phyloP scores from a whole-genome alignment of 495 filamentous ascomycete species.

The Rostrohypoxylon terebratum region DNA sequence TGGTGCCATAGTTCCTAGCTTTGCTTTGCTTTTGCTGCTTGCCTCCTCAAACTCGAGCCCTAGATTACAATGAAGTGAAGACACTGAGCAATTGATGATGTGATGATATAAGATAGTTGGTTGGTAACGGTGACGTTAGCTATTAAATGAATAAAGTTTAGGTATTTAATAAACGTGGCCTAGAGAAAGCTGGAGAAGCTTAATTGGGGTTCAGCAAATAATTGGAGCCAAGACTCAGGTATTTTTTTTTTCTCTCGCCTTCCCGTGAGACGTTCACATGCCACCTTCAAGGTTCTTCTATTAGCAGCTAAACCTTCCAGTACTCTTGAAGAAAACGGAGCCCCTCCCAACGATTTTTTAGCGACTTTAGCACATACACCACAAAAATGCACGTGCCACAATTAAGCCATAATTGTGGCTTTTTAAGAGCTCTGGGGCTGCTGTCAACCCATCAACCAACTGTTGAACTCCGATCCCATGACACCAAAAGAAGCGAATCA shows the following conservation, averaged over 20 bases:
- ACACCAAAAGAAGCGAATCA: background rate
- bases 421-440: background rate
- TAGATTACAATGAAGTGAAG: constrained; percentile 3
- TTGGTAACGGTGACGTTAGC: constrained; percentile 17
- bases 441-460: constrained; percentile 1
- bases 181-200: constrained; percentile 18
- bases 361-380: constrained; percentile 18
- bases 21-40: background rate
- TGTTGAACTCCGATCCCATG: background rate
- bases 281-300: background rate
- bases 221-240: constrained; percentile 37
- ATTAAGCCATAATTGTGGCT: constrained; percentile 18
- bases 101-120: background rate
- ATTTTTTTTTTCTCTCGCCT: background rate
- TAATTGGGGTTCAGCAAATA: constrained; percentile 21
- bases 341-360: constrained; percentile 22
- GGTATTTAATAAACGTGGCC: constrained; percentile 27
- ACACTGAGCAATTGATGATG: constrained; percentile 4
- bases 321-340: constrained; percentile 1
- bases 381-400: constrained; percentile 35
- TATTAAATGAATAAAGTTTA: background rate
- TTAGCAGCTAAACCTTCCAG: constrained; percentile 15
- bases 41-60: background rate
- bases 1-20: constrained; percentile 38
- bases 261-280: constrained; percentile 31